Conservation (phyloP, 208 protist genomes). For the Trypanosomatidae sp. region DNA sequence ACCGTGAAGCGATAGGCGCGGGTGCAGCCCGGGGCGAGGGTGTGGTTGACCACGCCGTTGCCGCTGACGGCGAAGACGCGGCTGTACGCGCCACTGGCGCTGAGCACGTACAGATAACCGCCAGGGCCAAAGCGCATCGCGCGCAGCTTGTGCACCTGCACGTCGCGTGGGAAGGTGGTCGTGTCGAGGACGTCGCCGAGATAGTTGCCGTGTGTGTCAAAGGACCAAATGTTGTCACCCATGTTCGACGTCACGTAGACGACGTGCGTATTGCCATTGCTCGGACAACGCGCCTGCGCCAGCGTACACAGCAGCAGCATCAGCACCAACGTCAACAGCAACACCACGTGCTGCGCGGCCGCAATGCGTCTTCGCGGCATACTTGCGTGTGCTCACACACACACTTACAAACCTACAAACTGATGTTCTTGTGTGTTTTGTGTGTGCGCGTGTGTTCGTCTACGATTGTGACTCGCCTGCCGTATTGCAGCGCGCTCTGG, state of each 20-base stretch:
- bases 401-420: no score
- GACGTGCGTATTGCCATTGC: slow-evolving; percentile 79
- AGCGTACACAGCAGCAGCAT: slow-evolving; percentile 1
- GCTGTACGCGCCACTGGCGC: slow-evolving; percentile 67
- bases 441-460: no score
- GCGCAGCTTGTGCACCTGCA: slow-evolving; percentile 70
- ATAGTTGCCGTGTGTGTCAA: slow-evolving; percentile 65
- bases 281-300: slow-evolving; percentile 36
- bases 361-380: no score
- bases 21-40: slow-evolving; percentile 47
- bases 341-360: no score
- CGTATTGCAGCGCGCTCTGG: no score
- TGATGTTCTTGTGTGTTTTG: no score
- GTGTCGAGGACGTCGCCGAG: slow-evolving; percentile 65
- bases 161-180: slow-evolving; percentile 34
- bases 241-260: slow-evolving; percentile 83
- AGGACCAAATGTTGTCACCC: slow-evolving; percentile 82
- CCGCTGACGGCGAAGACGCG: slow-evolving; percentile 80
- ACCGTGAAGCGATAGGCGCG: slow-evolving; percentile 79
- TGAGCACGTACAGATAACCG: slow-evolving; percentile 73
- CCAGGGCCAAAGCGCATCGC: slow-evolving; percentile 70
- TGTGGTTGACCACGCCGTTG: slow-evolving; percentile 77
- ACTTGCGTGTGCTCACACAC: no score
- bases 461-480: no score
- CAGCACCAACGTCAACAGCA: slow-evolving; percentile 7